Evolutionary conservation across 495 filamentous ascomycete genomes (phyloP).

Genomic region (Hypoxylon fuscum): DNA sequence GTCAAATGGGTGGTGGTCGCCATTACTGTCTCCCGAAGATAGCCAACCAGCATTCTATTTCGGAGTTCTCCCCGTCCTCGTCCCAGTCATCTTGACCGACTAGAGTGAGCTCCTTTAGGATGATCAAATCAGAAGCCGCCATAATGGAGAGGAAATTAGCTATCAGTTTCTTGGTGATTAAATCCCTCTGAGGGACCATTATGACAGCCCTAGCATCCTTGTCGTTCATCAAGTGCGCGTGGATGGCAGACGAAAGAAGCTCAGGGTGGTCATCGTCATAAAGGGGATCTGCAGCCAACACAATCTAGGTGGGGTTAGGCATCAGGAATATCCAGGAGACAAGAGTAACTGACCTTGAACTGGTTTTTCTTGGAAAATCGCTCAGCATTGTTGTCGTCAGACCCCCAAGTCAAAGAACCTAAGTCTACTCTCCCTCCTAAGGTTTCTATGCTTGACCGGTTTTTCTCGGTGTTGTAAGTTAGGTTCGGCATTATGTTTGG

Average conservation of each 20-base stretch:
- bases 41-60: constrained; percentile 58
- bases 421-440: constrained; percentile 49
- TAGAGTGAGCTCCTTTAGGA: constrained; percentile 47
- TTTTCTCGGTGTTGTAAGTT: constrained; percentile 49
- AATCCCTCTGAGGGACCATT: constrained; percentile 58
- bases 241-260: constrained; percentile 53
- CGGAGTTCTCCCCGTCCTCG: constrained; percentile 45
- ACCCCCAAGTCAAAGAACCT: constrained; percentile 55
- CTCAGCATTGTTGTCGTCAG: constrained; percentile 42
- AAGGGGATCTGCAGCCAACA: constrained; percentile 56
- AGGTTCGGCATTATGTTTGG: constrained; percentile 57
- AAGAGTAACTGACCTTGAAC: constrained; percentile 48
- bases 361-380: constrained; percentile 46
- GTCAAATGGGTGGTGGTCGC: not conserved
- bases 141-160: constrained; percentile 41
- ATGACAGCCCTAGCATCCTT: constrained; percentile 50
- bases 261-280: constrained; percentile 60
- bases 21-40: constrained; percentile 46
- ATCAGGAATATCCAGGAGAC: not conserved
- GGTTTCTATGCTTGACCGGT: constrained; percentile 43
- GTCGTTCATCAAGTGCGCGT: constrained; percentile 47
- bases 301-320: constrained; percentile 43
- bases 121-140: constrained; percentile 37
- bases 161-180: constrained; percentile 48
- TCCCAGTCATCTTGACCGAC: constrained; percentile 59